Conservation (phyloP, 176 grass and related monocot genomes). For the Ananas comosus region DNA sequence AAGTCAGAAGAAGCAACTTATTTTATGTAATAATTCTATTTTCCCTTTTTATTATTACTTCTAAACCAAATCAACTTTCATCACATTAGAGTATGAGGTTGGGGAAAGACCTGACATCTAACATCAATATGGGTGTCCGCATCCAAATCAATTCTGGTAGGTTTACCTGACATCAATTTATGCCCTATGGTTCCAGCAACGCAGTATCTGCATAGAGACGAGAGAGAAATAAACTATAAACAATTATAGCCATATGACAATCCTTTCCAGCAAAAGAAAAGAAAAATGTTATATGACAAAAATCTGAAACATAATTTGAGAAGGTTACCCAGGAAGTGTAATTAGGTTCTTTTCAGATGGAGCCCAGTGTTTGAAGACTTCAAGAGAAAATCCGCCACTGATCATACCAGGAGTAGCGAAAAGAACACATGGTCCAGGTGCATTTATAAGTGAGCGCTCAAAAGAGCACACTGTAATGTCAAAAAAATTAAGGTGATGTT, state of each 20-base stretch:
- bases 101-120: conserved; percentile 62
- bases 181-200: conserved; percentile 83
- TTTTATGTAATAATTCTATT: neutral
- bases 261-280: too few species aligned
- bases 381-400: conserved; percentile 87
- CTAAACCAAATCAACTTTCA: neutral
- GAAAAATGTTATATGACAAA: neutral
- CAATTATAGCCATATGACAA: too few species aligned
- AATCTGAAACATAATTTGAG: neutral
- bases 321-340: conserved; percentile 72
- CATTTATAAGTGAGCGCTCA: conserved; percentile 72
- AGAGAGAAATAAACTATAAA: neutral
- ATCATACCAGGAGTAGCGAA: conserved; percentile 99
- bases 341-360: conserved; percentile 82
- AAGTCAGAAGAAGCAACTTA: neutral
- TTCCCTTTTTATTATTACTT: neutral
- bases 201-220: conserved; percentile 69
- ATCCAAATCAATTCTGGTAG: conserved; percentile 66
- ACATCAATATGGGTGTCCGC: conserved; percentile 79
- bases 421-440: conserved; percentile 86
- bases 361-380: conserved; percentile 94
- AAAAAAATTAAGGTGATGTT: conserved; percentile 2
- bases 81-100: neutral
- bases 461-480: conserved; percentile 61
- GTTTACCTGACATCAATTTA: conserved; percentile 95